Base-by-base conservation (phyloP, 148 eudicot genomes). In the Spergularia bocconei region DNA sequence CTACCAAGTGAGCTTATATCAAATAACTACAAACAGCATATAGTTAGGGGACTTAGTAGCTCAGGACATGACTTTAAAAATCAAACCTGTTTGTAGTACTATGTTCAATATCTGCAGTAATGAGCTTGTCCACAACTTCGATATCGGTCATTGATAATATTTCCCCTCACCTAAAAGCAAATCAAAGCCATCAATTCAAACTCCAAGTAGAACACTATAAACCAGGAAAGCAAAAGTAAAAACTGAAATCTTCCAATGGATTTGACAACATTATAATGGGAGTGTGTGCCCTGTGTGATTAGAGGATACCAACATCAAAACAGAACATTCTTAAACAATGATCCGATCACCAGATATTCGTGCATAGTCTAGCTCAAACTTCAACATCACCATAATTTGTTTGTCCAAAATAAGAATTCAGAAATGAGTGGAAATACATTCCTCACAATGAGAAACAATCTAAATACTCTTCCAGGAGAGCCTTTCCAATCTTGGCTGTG, bases 121-220 rank as follows among this genome's bases (percentile, higher is more conserved):
- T n/a, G 23, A 20, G 14, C 47, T 53, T 69, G 21, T 53, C 72
- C 44, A 25, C 44, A 15, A 53, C 72, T 53, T 53, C 47, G 33
- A 69, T 69, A 69, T 69, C 72, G 9, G 6, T 25, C 72, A 69
- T 69, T 52, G 60, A 52, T 29, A 25, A 53, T 53, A 53, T 16
- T 23, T 6, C 6, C 17, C 19, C 38, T 60, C 6, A 60, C 64
- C 64, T 60, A 4, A 21, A 60, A 60, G 14, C 36, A 23, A 60
- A 60, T 11, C 25, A 4, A 21, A 21, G 11, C 15, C 64, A 23
- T 25, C 64, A 23, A 60, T 12, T 1, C 13, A 66, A 16, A 11
- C 0, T 5, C 36, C 48, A n/a, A 19, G 33, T 2, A 16, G 4
- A 1, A 14, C n/a, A 55, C 16, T 14, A 55, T 6, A 19, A 19